Percentiles rank a stretch among this genome's conserved stretches.
These are phyloP conservation scores for Zasmidium citrigriseum DNA, from an alignment of 2,329 filamentous ascomycete genomes.

Conservation along the genomic window DNA sequence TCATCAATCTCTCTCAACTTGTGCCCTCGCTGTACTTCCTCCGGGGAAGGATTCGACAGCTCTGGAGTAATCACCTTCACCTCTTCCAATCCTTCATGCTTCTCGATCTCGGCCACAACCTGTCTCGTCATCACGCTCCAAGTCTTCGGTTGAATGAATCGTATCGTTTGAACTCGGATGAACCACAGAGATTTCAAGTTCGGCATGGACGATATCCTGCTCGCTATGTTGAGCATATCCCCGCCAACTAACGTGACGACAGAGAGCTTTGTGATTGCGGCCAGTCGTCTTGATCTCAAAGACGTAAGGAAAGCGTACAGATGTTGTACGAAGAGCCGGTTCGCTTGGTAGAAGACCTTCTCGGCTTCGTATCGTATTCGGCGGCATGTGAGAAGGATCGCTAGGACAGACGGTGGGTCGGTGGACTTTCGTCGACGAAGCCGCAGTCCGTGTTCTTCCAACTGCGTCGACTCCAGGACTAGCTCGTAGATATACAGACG, in stretches of 20 bases:
- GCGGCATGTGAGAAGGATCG: background rate
- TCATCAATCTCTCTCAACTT: background rate
- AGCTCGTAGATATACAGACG: background rate
- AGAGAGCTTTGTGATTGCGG: background rate
- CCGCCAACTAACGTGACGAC: background rate
- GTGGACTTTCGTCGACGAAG: background rate
- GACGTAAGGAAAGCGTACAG: background rate
- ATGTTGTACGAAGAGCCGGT: background rate
- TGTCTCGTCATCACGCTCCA: background rate
- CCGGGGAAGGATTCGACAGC: background rate
- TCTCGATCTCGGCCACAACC: background rate
- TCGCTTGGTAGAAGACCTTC: background rate
- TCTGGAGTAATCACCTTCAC: conserved; percentile 1
- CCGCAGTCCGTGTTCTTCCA: background rate
- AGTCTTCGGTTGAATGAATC: background rate
- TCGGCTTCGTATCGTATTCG: conserved; percentile 4
- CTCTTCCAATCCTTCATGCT: background rate
- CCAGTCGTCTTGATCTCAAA: background rate
- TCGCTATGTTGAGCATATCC: background rate
- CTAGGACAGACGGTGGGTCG: background rate
- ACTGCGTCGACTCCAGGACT: background rate
- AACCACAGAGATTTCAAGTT: background rate
- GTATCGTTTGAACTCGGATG: background rate
- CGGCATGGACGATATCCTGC: background rate
- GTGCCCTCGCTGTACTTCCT: background rate